A percentile compares a stretch with the other conserved stretches of the same genome.
Evolutionary conservation across 208 protist genomes (phyloP).

Genomic region (Willaertia magna): DNA sequence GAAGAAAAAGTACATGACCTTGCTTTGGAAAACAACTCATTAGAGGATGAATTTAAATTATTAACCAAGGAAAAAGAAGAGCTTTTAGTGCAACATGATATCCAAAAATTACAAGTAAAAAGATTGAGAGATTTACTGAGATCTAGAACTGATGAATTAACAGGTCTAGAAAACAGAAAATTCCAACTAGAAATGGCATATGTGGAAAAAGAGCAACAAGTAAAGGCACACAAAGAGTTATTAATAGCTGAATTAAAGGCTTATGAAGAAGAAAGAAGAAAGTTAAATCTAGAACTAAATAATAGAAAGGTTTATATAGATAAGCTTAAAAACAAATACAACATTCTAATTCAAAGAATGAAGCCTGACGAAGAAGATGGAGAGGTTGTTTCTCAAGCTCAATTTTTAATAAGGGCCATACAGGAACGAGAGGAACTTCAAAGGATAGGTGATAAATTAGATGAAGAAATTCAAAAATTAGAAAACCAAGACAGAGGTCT

Average conservation of each 20-base stretch:
- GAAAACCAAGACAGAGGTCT: constrained; percentile 59
- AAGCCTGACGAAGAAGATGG: constrained; percentile 38
- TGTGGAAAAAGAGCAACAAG: constrained; percentile 54
- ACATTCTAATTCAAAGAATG: constrained; percentile 53
- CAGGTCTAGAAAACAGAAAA: constrained; percentile 55
- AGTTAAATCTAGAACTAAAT: constrained; percentile 49
- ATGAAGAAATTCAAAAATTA: constrained; percentile 51
- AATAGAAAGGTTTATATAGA: constrained; percentile 46
- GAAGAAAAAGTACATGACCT: constrained; percentile 55
- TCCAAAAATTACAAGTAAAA: constrained; percentile 66
- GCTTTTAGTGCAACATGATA: constrained; percentile 55
- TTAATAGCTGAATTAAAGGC: constrained; percentile 56
- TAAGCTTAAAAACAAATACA: constrained; percentile 53
- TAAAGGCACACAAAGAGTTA: constrained; percentile 60
- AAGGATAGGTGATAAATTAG: constrained; percentile 53
- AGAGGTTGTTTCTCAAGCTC: constrained; percentile 50
- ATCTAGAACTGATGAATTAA: constrained; percentile 43
- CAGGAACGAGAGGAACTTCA: constrained; percentile 68
- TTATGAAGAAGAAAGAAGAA: constrained; percentile 56
- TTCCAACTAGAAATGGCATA: constrained; percentile 48
- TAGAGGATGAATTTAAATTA: constrained; percentile 36
- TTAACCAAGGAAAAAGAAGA: constrained; percentile 53
- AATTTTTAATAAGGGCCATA: constrained; percentile 59
- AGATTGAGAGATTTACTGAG: constrained; percentile 43
- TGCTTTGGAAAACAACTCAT: constrained; percentile 50